These are phyloP conservation scores for Gossypium raimondii DNA, from an alignment of 345 rosid species.

Conservation along the genomic window DNA sequence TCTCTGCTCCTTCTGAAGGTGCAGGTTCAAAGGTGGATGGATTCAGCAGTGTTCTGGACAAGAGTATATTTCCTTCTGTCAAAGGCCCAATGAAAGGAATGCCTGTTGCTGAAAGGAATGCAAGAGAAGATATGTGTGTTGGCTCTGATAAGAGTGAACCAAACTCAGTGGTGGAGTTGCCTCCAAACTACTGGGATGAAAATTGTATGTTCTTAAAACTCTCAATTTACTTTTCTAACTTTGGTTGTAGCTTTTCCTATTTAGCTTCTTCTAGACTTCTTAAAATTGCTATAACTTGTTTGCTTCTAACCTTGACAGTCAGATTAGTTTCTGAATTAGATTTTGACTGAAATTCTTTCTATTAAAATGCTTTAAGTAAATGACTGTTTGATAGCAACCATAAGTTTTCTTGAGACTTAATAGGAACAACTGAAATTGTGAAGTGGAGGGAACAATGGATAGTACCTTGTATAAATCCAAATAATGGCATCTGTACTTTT, in stretches of 20 bases:
- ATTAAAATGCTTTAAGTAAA: background rate
- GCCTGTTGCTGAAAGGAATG: constrained; percentile 46
- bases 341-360: constrained; percentile 1
- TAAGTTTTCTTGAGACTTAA: background rate
- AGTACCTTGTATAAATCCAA: background rate
- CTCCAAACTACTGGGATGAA: constrained; percentile 49
- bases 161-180: constrained; percentile 46
- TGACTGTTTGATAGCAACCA: background rate
- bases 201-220: constrained; percentile 46
- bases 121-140: constrained; percentile 49
- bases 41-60: constrained; percentile 36
- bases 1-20: constrained; percentile 40
- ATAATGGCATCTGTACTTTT: background rate
- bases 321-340: background rate
- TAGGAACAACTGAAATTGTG: background rate
- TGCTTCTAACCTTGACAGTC: background rate
- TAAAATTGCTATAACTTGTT: background rate
- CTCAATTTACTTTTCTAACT: constrained; percentile 4
- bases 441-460: constrained; percentile 7
- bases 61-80: constrained; percentile 35
- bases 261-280: background rate
- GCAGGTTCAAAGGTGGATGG: constrained; percentile 43
- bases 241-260: constrained; percentile 7
- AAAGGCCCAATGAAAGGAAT: constrained; percentile 44
- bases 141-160: constrained; percentile 42